Base-by-base conservation (phyloP, 768 basidiomycete genomes). In the Kwoniella dendrophila region DNA sequence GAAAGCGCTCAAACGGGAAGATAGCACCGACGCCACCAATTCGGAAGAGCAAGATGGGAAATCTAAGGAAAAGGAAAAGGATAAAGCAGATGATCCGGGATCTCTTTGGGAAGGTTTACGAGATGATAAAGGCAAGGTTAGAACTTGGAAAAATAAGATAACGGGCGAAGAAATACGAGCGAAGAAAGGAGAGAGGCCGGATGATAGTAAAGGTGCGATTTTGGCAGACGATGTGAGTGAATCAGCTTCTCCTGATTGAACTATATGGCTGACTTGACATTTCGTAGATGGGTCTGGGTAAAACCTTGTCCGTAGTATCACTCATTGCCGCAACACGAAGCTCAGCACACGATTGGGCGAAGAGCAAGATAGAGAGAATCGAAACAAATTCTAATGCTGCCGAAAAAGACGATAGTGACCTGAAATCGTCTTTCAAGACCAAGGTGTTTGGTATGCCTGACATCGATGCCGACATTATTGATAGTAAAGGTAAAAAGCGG, bases 221-320 rank as follows among this genome's bases (percentile, higher is more conserved):
- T 81, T 99, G 56, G 96, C 96, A 8, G 96, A 99, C 80, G 96
- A 99, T 83, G 94, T 97, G 81, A 72, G 90, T 69, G 0, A 12
- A 14, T 27, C 14, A 1, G 7, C 8, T n/a, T 24, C n/a, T 53
- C 24, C 22, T 34, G 20, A n/a, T 26, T 24, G 22, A 20, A 34
- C 20, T 29, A 2, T 26, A 16, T 26, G 12, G 59, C 59, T 55
- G 59, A 61, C 59, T 12, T 4, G 22, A 48, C n/a, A 7, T 34
- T 3, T 11, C 36, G 8, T 69, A 96, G 93, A 97, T 96, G 94
- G 95, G 95, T 69, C 85, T 99, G 29, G 95, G 95, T 18, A 98
- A 98, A 80, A 98, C 95, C 0, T 92, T 98, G 54, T 90, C 92
- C 30, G 91, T 94, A 64, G 90, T 98, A 26, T 90, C 95, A 16